Conservation (phyloP, 148 eudicot species). For the Talinum fruticosum region DNA sequence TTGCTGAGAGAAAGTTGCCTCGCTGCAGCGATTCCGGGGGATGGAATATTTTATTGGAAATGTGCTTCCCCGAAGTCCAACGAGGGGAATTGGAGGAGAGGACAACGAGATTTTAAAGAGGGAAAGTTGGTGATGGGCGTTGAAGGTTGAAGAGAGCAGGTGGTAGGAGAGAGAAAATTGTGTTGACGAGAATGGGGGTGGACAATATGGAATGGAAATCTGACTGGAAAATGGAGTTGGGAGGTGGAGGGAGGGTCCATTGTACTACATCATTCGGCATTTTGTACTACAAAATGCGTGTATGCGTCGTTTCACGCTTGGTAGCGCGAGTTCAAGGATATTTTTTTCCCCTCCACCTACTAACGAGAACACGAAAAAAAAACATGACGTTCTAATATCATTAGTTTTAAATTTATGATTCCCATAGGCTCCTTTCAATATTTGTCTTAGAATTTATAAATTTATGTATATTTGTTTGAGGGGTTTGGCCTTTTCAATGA, state of each 20-base stretch:
- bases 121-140: conserved; percentile 10
- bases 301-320: neutral
- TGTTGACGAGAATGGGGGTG: neutral
- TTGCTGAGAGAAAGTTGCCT: neutral
- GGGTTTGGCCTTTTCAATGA: no score
- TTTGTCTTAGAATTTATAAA: no score
- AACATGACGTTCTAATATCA: no score
- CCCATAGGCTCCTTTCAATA: no score
- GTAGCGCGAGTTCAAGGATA: neutral
- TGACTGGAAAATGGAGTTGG: neutral
- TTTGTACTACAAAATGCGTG: conserved; percentile 4
- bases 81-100: neutral
- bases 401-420: no score
- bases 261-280: conserved; percentile 9
- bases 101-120: neutral
- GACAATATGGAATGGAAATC: conserved; percentile 1
- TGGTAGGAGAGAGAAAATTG: neutral
- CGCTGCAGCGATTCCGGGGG: no score
- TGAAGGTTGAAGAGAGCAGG: conserved; percentile 1
- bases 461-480: no score
- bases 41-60: neutral
- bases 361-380: no score
- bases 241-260: neutral
- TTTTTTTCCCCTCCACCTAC: no score
- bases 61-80: neutral